Evolutionary conservation across 305 asterid species (phyloP).

Genomic region (Fraxinus baroniana): DNA sequence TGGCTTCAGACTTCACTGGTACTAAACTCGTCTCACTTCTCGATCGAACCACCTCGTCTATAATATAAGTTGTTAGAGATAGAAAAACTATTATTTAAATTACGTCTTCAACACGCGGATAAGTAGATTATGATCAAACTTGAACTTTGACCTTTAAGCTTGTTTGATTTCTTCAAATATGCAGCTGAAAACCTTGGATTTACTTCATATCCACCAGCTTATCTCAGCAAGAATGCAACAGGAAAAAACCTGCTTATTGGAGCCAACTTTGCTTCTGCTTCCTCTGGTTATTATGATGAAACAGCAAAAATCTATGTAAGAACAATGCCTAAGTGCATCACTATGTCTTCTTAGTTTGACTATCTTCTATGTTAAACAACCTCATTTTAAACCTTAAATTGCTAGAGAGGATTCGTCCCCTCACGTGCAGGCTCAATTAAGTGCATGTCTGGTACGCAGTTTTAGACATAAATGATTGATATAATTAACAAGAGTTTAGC

Average conservation of each 20-base stretch:
- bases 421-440: neutral
- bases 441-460: neutral
- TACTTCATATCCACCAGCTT: constrained; percentile 68
- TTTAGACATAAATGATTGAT: too few relatives aligned
- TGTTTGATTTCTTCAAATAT: neutral
- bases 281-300: constrained; percentile 73
- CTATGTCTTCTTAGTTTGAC: neutral
- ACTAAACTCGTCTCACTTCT: neutral
- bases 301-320: constrained; percentile 70
- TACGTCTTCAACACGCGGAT: neutral
- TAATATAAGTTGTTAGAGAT: neutral
- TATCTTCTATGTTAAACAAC: neutral
- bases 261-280: constrained; percentile 84
- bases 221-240: constrained; percentile 58
- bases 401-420: neutral
- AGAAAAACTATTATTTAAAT: too few relatives aligned
- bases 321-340: neutral
- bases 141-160: neutral
- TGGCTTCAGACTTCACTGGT: constrained; percentile 88
- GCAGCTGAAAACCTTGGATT: constrained; percentile 89
- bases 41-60: neutral
- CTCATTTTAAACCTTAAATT: neutral
- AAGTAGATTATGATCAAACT: too few relatives aligned
- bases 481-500: neutral
- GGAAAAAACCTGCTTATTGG: constrained; percentile 61